Evolutionary conservation across 2,329 filamentous ascomycete genomes (phyloP).

Genomic region (Thermothelomyces thermophilus): DNA sequence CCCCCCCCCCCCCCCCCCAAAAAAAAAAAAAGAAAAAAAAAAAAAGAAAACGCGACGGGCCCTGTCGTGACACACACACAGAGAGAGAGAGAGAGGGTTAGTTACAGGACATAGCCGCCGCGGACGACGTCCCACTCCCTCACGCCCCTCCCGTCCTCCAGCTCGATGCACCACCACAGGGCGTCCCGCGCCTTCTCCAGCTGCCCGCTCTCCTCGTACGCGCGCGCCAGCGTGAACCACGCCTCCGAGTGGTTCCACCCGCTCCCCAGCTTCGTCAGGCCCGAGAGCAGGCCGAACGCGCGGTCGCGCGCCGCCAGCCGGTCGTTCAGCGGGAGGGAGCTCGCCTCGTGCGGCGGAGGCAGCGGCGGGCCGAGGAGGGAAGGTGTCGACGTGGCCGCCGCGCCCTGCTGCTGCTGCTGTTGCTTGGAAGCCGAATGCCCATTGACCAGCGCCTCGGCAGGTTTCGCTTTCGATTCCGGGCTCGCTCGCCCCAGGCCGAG

Average conservation of each 20-base stretch:
- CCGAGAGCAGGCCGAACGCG: conserved; percentile 75
- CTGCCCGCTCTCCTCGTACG: conserved; percentile 82
- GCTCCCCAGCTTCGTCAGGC: conserved; percentile 74
- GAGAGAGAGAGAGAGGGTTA: too few relatives aligned
- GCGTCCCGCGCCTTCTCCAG: conserved; percentile 83
- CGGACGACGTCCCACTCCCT: conserved; percentile 70
- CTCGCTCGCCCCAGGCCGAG: conserved; percentile 37
- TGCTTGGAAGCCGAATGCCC: neutral
- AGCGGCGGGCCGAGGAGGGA: conserved; percentile 35
- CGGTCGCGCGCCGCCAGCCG: conserved; percentile 85
- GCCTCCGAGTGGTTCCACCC: conserved; percentile 92
- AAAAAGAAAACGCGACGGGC: too few relatives aligned
- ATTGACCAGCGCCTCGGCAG: neutral
- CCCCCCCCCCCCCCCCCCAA: neutral
- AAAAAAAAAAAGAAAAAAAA: neutral
- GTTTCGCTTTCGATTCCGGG: neutral
- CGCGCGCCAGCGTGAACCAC: conserved; percentile 82
- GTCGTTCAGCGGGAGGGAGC: conserved; percentile 65
- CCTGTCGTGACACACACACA: too few relatives aligned
- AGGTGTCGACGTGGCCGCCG: neutral
- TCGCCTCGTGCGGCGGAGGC: conserved; percentile 48
- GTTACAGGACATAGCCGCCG: conserved; percentile 57
- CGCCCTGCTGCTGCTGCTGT: neutral
- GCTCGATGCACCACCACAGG: conserved; percentile 94
- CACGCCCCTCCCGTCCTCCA: conserved; percentile 78